phyloP scores from a whole-genome alignment of 129 eudicot genomes.

The Arctium minus region DNA sequence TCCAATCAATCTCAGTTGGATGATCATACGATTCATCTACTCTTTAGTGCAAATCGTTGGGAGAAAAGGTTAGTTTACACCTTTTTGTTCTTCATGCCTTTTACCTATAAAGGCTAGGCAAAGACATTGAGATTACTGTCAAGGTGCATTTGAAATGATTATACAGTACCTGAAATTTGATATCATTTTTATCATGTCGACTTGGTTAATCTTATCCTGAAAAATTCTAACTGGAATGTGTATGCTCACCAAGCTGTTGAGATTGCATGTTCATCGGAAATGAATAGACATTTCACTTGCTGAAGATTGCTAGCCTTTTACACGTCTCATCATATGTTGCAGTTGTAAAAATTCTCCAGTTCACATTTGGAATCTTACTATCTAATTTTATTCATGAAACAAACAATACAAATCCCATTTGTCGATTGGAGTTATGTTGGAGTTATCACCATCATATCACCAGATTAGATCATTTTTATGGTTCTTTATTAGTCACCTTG shows the following conservation, averaged over 20 bases:
- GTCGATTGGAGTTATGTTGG: neutral
- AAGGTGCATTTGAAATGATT: too few relatives aligned
- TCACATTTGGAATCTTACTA: too few relatives aligned
- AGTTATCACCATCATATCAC: neutral
- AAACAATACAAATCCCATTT: neutral
- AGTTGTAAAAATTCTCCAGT: too few relatives aligned
- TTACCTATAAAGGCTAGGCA: neutral
- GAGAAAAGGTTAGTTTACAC: conserved; percentile 68
- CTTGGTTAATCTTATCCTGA: neutral
- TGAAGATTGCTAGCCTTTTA: too few relatives aligned
- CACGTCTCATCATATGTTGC: too few relatives aligned
- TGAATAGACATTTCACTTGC: too few relatives aligned
- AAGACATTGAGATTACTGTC: too few relatives aligned
- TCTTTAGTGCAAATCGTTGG: conserved; percentile 95
- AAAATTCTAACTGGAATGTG: too few relatives aligned
- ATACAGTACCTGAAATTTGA: neutral
- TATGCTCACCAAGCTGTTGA: too few relatives aligned
- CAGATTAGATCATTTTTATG: neutral
- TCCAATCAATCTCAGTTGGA: conserved; percentile 77
- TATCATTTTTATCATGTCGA: neutral
- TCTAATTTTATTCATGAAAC: neutral
- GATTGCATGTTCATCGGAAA: too few relatives aligned
- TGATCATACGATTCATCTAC: conserved; percentile 77
- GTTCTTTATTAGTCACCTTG: too few relatives aligned
- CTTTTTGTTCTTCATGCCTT: neutral